Base-by-base conservation (phyloP, 2,329 filamentous ascomycete species). In the Neofusicoccum cordaticola region DNA sequence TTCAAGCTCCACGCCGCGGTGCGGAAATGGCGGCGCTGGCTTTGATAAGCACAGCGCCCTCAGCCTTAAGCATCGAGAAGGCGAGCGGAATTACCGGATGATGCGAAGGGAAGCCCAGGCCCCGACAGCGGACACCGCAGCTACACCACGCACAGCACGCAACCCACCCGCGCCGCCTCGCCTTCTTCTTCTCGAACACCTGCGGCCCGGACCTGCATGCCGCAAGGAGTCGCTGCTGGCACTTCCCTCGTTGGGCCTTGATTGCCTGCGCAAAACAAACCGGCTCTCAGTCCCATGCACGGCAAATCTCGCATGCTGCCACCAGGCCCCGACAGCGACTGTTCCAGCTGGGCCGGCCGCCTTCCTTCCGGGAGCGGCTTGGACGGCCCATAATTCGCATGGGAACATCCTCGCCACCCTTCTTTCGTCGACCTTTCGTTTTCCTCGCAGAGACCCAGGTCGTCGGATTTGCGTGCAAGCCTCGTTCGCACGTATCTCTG, bases 41-140 rank as follows among this genome's bases (percentile, higher is more conserved):
- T 60, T 45, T 60, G 56, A 39, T 60, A 60, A 60, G 56, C 56
- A 60, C 31, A 42, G 22, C 12, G 5, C 27, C 39, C 12, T 58
- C 48, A 56, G 51, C 51, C 35, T 41, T 22, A 13, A 56, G 27
- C 19, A n/a, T 12, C 19, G 27, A 44, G 12, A 34, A 42, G 22
- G 37, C 11, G 13, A 4, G 13, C 37, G 52, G 52, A 57, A 41
- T 5, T 57, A 11, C 19, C 52, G 37, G 52, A 57, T 44, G n/a
- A 6, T 15, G 51, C n/a, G 45, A 31, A 31, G 27, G 27, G 27
- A 31, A 1, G 27, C 27, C 11, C 37, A 39, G 13, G 37, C 9
- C 37, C 13, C 37, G 13, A 39, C 11, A 39, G 37, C 27, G 27
- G 27, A 31, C 7, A 2, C 37, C 37, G 11, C 8, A 12, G 12